phyloP scores from a whole-genome alignment of 2,329 filamentous ascomycete species.

The Alternaria atra region DNA sequence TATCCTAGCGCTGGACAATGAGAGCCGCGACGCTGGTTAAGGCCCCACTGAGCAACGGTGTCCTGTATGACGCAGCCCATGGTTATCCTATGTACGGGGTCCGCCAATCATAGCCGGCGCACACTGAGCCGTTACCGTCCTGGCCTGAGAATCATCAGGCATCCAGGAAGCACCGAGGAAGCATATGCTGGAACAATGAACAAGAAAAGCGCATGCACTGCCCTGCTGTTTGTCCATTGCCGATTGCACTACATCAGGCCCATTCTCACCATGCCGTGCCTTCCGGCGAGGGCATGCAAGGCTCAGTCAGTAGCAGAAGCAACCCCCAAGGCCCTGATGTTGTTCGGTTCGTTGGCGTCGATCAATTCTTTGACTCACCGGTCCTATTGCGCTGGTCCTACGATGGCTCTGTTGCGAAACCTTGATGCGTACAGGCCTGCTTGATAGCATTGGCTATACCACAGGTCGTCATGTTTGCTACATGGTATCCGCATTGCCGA shows the following conservation, averaged over 20 bases:
- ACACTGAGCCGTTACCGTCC: neutral
- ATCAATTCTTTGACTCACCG: slow-evolving; percentile 9
- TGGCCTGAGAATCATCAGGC: slow-evolving; percentile 7
- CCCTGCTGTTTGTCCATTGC: neutral
- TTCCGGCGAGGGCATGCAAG: slow-evolving; percentile 22
- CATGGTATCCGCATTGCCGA: slow-evolving; percentile 14
- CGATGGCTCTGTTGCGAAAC: slow-evolving; percentile 28
- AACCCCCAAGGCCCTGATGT: slow-evolving; percentile 5
- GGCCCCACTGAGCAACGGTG: slow-evolving; percentile 18
- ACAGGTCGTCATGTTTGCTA: slow-evolving; percentile 7
- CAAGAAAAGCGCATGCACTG: slow-evolving; percentile 3
- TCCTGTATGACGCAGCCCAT: slow-evolving; percentile 18
- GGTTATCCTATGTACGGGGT: neutral
- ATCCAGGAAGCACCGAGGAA: neutral
- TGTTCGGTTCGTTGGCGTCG: slow-evolving; percentile 11
- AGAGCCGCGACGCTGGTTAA: slow-evolving; percentile 18
- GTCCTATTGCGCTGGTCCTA: slow-evolving; percentile 7
- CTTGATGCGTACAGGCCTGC: slow-evolving; percentile 19
- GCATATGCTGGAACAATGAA: neutral
- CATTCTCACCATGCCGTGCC: slow-evolving; percentile 19
- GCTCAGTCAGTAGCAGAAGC: slow-evolving; percentile 13
- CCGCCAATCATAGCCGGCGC: slow-evolving; percentile 7
- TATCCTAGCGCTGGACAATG: slow-evolving; percentile 13
- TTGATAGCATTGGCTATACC: slow-evolving; percentile 12
- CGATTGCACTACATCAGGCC: neutral